These are phyloP conservation scores for Erysimum pusillum DNA, from an alignment of 441 rosid species.

Conservation along the genomic window DNA sequence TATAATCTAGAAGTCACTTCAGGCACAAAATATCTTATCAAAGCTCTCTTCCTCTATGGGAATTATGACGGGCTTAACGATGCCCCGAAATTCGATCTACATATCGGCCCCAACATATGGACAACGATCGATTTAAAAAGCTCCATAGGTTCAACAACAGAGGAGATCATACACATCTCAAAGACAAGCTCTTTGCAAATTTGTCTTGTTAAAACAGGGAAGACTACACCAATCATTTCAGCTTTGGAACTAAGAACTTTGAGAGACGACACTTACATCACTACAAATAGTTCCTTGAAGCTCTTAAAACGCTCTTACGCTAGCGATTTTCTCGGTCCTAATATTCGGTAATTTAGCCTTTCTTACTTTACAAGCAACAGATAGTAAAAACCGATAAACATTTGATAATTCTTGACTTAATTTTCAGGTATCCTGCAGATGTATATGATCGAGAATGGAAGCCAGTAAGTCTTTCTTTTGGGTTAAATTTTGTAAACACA, in stretches of 20 bases:
- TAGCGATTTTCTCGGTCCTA: conserved; percentile 19
- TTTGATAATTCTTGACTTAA: neutral
- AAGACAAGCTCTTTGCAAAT: conserved; percentile 34
- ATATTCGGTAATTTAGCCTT: conserved; percentile 18
- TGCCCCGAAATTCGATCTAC: conserved; percentile 48
- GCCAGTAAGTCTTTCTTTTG: conserved; percentile 14
- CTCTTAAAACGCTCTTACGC: conserved; percentile 23
- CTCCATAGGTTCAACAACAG: neutral
- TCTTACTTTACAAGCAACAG: neutral
- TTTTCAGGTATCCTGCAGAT: conserved; percentile 49
- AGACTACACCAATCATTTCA: conserved; percentile 60
- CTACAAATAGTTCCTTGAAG: conserved; percentile 43
- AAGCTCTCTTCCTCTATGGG: conserved; percentile 53
- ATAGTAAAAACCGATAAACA: neutral
- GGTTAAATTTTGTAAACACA: conserved; percentile 43
- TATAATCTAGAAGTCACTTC: conserved; percentile 44
- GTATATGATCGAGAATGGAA: conserved; percentile 51
- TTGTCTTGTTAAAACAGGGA: conserved; percentile 51
- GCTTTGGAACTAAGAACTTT: conserved; percentile 58
- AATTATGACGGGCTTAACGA: conserved; percentile 47
- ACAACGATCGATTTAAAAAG: conserved; percentile 32
- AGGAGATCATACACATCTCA: conserved; percentile 52
- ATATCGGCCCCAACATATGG: conserved; percentile 55
- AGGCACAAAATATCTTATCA: conserved; percentile 42
- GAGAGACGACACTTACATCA: conserved; percentile 40